Percentiles rank a stretch among this genome's conserved stretches.
These are phyloP conservation scores for Claviceps sp. DNA, from an alignment of 2,329 filamentous ascomycete species.

Conservation along the genomic window DNA sequence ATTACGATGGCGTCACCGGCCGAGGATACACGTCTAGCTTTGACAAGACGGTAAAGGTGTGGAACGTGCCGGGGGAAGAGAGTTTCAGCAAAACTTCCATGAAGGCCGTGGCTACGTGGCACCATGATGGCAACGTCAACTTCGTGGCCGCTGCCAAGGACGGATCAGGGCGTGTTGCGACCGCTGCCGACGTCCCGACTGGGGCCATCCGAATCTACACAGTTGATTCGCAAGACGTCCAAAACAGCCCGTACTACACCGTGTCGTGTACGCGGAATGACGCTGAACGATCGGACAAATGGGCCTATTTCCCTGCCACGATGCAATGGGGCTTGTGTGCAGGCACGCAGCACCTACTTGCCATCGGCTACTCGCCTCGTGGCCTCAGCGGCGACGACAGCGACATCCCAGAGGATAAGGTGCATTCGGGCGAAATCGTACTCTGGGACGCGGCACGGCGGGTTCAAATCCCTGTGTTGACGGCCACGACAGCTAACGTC, in stretches of 20 bases:
- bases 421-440: conserved; percentile 45
- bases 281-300: conserved; percentile 28
- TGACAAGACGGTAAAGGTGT: conserved; percentile 47
- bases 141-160: conserved; percentile 44
- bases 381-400: conserved; percentile 37
- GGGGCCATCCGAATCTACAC: conserved; percentile 45
- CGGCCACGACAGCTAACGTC: conserved; percentile 43
- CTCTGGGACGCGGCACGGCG: conserved; percentile 40
- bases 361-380: conserved; percentile 51
- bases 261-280: conserved; percentile 29
- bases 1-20: conserved; percentile 32
- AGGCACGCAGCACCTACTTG: conserved; percentile 35
- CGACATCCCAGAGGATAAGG: conserved; percentile 45
- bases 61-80: conserved; percentile 26
- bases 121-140: conserved; percentile 45
- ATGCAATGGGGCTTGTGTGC: conserved; percentile 45
- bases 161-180: conserved; percentile 37
- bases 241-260: conserved; percentile 21
- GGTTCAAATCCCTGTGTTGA: conserved; percentile 32
- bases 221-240: conserved; percentile 24
- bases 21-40: conserved; percentile 48
- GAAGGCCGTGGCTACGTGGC: conserved; percentile 33
- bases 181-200: conserved; percentile 40
- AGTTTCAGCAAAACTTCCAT: conserved; percentile 24
- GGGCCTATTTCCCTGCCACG: conserved; percentile 50